Evolutionary conservation across 345 rosid species (phyloP).

Genomic region (Sisymbrium altissimum): DNA sequence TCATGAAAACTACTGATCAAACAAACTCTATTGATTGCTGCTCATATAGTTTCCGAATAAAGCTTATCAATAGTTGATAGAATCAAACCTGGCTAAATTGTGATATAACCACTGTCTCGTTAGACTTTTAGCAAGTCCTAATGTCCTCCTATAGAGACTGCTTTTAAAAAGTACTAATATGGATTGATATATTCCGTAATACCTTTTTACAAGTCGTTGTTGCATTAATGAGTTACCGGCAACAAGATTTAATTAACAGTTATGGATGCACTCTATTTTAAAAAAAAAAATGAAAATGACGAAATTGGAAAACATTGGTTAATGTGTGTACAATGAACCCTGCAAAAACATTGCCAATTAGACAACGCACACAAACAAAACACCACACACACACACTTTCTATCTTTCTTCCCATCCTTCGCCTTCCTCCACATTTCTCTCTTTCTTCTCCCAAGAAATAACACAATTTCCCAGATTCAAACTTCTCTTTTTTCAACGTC

Average conservation of each 20-base stretch:
- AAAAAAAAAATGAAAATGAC: background rate
- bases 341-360: background rate
- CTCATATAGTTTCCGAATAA: background rate
- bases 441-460: slow-evolving; percentile 22
- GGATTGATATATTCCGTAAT: background rate
- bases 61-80: background rate
- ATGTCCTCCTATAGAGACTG: background rate
- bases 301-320: background rate
- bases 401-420: slow-evolving; percentile 2
- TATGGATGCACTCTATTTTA: background rate
- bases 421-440: slow-evolving; percentile 3
- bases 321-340: slow-evolving; percentile 22
- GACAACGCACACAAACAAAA: slow-evolving; percentile 25
- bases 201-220: slow-evolving; percentile 15
- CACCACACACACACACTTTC: slow-evolving; percentile 5
- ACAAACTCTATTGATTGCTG: background rate
- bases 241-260: background rate
- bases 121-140: slow-evolving; percentile 9
- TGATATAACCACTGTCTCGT: background rate
- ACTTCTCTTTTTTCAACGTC: slow-evolving; percentile 23
- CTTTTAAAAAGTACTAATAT: background rate
- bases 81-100: background rate
- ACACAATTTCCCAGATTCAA: slow-evolving; percentile 36
- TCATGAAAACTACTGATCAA: background rate
- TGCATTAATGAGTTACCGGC: slow-evolving; percentile 3